Evolutionary conservation across 2,329 filamentous ascomycete genomes (phyloP).

Genomic region (Aspergillus sp.): DNA sequence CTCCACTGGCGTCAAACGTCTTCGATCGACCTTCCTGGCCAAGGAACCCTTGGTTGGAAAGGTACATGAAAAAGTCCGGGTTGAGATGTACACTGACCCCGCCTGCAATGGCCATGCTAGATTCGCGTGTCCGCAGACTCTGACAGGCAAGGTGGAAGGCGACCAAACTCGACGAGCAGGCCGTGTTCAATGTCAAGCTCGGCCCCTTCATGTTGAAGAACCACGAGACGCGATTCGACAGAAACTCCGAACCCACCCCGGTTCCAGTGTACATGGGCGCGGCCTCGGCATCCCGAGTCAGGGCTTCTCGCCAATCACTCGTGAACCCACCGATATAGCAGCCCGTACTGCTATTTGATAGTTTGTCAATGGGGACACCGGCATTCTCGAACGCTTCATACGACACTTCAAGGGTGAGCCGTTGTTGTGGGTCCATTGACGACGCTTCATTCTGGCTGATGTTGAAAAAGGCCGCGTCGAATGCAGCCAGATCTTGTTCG

Average conservation of each 20-base stretch:
- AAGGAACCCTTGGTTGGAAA: constrained; percentile 15
- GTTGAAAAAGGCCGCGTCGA: constrained; percentile 38
- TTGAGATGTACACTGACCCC: constrained; percentile 1
- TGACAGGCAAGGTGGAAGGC: constrained; percentile 30
- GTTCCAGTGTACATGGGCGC: constrained; percentile 13
- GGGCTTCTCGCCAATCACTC: constrained; percentile 28
- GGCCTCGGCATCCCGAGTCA: constrained; percentile 28
- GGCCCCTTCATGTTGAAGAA: constrained; percentile 37
- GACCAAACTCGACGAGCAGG: constrained; percentile 33
- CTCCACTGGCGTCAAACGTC: constrained; percentile 40
- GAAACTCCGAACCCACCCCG: constrained; percentile 29
- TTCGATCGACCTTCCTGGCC: constrained; percentile 19
- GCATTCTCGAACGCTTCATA: constrained; percentile 32
- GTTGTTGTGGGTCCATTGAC: constrained; percentile 27
- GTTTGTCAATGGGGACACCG: constrained; percentile 19
- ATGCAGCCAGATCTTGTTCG: constrained; percentile 25
- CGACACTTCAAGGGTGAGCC: constrained; percentile 29
- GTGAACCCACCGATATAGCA: constrained; percentile 28
- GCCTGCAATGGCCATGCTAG: constrained; percentile 26
- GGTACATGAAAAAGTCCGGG: constrained; percentile 18
- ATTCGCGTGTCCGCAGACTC: constrained; percentile 27
- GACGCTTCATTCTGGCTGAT: constrained; percentile 25
- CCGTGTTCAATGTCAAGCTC: constrained; percentile 33
- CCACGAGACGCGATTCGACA: constrained; percentile 37
- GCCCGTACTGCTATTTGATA: constrained; percentile 25